Conservation (phyloP, 345 rosid genomes). For the Brassica cretica region DNA sequence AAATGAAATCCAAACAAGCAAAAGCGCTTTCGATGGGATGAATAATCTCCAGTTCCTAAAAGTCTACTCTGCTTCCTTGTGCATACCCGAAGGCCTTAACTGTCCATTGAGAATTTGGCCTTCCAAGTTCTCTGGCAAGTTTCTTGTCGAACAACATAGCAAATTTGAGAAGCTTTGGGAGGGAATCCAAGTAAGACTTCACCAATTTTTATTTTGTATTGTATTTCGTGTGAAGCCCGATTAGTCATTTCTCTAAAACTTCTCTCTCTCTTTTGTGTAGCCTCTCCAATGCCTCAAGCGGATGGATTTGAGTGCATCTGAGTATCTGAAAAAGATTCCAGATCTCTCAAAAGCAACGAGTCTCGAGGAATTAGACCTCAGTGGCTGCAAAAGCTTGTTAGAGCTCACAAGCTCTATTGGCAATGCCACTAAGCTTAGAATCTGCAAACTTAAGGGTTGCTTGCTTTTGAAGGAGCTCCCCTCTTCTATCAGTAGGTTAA, state of each 20-base stretch:
- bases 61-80: not conserved
- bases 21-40: not conserved
- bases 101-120: not conserved
- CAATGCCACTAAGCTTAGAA: slow-evolving; percentile 12
- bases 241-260: not conserved
- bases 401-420: slow-evolving; percentile 12
- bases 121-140: too few relatives aligned
- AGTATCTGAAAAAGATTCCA: not conserved
- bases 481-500: not conserved
- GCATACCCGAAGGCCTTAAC: not conserved
- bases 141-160: not conserved
- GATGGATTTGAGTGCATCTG: not conserved
- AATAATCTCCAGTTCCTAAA: not conserved
- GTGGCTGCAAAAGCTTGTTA: not conserved
- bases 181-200: not conserved
- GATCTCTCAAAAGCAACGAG: not conserved
- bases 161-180: not conserved
- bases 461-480: not conserved
- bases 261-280: not conserved
- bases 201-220: not conserved
- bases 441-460: not conserved
- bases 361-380: not conserved
- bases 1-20: not conserved
- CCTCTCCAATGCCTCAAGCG: not conserved
- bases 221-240: not conserved